Percentiles rank a stretch among this genome's conserved stretches.
Conservation (phyloP, 2,329 filamentous ascomycete genomes). For the Penicillium paneum region DNA sequence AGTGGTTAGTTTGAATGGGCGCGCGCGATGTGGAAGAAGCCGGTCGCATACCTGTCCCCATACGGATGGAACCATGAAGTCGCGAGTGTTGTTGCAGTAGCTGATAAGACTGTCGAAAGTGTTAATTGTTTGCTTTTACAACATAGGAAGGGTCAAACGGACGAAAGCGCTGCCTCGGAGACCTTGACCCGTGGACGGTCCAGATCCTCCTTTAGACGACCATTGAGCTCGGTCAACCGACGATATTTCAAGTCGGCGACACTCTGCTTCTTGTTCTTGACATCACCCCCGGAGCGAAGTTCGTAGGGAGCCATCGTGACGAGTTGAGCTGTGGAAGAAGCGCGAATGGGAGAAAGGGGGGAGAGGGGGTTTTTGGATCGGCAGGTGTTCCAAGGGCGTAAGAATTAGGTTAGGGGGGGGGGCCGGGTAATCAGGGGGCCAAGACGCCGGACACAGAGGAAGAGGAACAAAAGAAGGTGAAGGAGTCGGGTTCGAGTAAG, state of each 20-base stretch:
- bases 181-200: slow-evolving; percentile 94
- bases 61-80: slow-evolving; percentile 97
- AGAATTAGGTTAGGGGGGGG: slow-evolving; percentile 2
- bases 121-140: slow-evolving; percentile 4
- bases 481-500: slow-evolving; percentile 2
- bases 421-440: slow-evolving; percentile 6
- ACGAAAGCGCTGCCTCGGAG: slow-evolving; percentile 87
- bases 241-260: slow-evolving; percentile 98
- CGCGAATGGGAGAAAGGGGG: slow-evolving; percentile 20
- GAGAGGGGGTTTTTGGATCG: slow-evolving; percentile 8
- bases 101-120: slow-evolving; percentile 75
- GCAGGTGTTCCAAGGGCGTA: slow-evolving; percentile 10
- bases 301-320: slow-evolving; percentile 61
- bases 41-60: slow-evolving; percentile 69
- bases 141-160: slow-evolving; percentile 37
- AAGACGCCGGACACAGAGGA: slow-evolving; percentile 2
- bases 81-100: slow-evolving; percentile 95
- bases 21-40: slow-evolving; percentile 3
- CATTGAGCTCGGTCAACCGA: slow-evolving; percentile 94
- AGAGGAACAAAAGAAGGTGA: not conserved
- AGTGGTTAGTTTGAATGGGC: slow-evolving; percentile 16
- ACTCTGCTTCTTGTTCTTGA: slow-evolving; percentile 93
- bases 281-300: slow-evolving; percentile 62
- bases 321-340: slow-evolving; percentile 7
- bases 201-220: slow-evolving; percentile 89